Conservation (phyloP, 805 yeast species). For the Ogataea philodendri region DNA sequence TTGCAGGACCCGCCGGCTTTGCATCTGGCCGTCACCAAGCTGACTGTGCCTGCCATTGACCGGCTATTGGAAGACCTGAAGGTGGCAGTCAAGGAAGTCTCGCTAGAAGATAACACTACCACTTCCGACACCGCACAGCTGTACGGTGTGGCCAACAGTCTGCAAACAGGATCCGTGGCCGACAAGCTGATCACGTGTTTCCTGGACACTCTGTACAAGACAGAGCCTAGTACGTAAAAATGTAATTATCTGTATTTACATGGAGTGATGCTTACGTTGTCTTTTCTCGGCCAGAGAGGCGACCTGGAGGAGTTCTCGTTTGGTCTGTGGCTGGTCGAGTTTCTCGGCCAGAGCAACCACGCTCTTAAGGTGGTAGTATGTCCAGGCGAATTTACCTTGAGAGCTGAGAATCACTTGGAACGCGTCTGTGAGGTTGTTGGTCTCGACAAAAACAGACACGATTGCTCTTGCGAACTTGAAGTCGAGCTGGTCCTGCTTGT, state of each 20-base stretch:
- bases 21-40: conserved; percentile 82
- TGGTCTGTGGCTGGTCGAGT: conserved; percentile 42
- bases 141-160: conserved; percentile 94
- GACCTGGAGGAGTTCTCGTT: conserved; percentile 29
- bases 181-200: conserved; percentile 77
- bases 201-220: conserved; percentile 74
- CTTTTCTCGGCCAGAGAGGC: conserved; percentile 20
- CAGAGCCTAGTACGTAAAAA: conserved; percentile 12
- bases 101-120: conserved; percentile 19
- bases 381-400: conserved; percentile 70
- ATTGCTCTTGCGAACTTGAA: conserved; percentile 71
- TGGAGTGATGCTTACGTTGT: conserved; percentile 5
- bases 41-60: conserved; percentile 61
- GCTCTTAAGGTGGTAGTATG: conserved; percentile 42
- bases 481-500: conserved; percentile 46
- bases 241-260: conserved; percentile 4
- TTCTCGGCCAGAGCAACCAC: conserved; percentile 40
- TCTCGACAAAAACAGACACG: conserved; percentile 55
- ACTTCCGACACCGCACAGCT: conserved; percentile 75
- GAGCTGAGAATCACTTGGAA: conserved; percentile 65
- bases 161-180: conserved; percentile 79
- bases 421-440: conserved; percentile 66
- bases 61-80: conserved; percentile 55
- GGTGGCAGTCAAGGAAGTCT: conserved; percentile 41
- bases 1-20: conserved; percentile 89